phyloP scores from a whole-genome alignment of 2,329 filamentous ascomycete genomes.

The Cytospora schulzeri region DNA sequence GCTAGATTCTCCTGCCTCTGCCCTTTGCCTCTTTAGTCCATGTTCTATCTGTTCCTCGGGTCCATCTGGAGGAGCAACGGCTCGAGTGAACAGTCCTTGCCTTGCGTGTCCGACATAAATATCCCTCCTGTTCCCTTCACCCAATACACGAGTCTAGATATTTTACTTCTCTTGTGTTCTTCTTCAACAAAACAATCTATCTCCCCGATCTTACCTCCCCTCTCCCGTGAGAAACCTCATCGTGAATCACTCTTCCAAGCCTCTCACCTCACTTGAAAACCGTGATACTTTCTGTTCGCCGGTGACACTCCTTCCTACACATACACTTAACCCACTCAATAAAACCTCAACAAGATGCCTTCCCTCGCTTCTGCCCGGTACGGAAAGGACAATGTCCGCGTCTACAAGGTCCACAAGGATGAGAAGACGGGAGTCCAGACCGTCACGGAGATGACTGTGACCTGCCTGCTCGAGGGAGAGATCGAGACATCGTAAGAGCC shows the following conservation, averaged over 20 bases:
- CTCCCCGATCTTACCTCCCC: neutral
- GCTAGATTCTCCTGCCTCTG: constrained; percentile 12
- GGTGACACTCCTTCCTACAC: neutral
- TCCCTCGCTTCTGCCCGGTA: constrained; percentile 69
- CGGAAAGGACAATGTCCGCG: constrained; percentile 96
- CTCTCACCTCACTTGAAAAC: neutral
- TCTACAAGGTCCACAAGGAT: constrained; percentile 91
- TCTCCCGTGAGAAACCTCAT: neutral
- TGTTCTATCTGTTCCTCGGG: constrained; percentile 1
- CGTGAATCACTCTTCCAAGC: neutral
- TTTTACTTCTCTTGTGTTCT: neutral
- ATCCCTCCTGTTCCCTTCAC: neutral
- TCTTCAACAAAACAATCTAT: neutral
- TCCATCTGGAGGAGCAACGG: neutral
- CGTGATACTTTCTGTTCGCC: neutral
- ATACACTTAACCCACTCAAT: neutral
- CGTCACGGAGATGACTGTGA: constrained; percentile 93
- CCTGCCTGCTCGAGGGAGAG: constrained; percentile 87
- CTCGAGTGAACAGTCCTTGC: neutral
- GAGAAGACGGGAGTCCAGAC: constrained; percentile 75
- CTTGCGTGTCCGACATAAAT: constrained; percentile 1
- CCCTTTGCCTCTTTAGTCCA: constrained; percentile 7
- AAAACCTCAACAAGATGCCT: constrained; percentile 47
- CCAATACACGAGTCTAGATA: neutral
- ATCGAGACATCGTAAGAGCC: constrained; percentile 75